Evolutionary conservation across 2,329 filamentous ascomycete species (phyloP), one percentile per base, ranked within the genome.

Genomic region (Pseudogymnoascus sp.): DNA sequence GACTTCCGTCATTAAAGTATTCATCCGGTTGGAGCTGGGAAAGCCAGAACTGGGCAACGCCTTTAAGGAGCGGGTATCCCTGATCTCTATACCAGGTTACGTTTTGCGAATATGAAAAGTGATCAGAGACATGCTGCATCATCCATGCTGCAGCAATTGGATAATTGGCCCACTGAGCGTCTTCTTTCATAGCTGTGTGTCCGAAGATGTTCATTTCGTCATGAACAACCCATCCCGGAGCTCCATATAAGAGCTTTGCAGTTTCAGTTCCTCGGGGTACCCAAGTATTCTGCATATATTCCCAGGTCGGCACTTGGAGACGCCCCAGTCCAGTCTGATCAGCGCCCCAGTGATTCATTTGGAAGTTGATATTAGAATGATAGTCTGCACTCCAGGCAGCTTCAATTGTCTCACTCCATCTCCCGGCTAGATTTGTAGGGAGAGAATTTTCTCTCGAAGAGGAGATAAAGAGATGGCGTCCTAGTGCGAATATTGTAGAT

Each of bases 291-390:
- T 72, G 64, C 71, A 85, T 83, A 61, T 80, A 83, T 6, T 78
- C 71, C 76, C 79, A 84, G 0, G 83, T 69, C 0, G 78, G 75
- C 0, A 70, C 68, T 54, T 80, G 75, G 0, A 81, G 73, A 1
- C 71, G 71, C 0, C 74, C 75, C 0, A 84, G 70, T 0, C 81
- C 81, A 0, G 80, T 82, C 60, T 81, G 76, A 35, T 83, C 80
- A 2, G 78, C 76, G 1, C 72, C 74, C 82, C 83, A 85, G 65
- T 84, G 78, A 63, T 84, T 85, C 83, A 84, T 85, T 64, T 85
- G 80, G 0, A 84, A 62, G 62, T 85, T 85, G 66, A 85, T 84
- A 63, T 85, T 81, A 39, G 77, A 74, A 60, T 84, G 81, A 61
- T 84, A 85, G 65, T 85, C 81, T 2, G 74, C 77, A 10, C 77